Evolutionary conservation across 1,284 basidiomycete genomes (phyloP).

Genomic region (Waitea zeae): DNA sequence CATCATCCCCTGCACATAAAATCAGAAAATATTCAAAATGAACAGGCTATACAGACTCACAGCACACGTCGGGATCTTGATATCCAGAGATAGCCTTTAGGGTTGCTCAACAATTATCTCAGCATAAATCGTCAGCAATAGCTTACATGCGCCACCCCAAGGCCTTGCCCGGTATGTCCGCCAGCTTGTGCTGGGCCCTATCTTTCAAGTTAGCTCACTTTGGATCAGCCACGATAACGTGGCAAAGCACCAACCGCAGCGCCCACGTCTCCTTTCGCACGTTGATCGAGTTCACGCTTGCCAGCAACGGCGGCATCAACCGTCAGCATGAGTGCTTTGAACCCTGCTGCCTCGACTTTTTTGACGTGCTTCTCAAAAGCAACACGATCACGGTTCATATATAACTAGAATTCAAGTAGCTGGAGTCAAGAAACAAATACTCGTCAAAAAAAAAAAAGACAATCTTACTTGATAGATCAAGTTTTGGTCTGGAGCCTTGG

Average conservation of each 20-base stretch:
- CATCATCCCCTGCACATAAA: slow-evolving; percentile 35
- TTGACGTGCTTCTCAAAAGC: slow-evolving; percentile 59
- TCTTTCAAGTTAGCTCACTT: slow-evolving; percentile 16
- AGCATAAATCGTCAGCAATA: slow-evolving; percentile 46
- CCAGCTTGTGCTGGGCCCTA: too few species aligned
- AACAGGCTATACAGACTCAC: slow-evolving; percentile 13
- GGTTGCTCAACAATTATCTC: slow-evolving; percentile 38
- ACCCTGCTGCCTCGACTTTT: slow-evolving; percentile 55
- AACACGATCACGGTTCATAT: slow-evolving; percentile 63
- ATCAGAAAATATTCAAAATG: slow-evolving; percentile 3
- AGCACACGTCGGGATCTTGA: slow-evolving; percentile 59
- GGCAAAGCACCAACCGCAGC: too few species aligned
- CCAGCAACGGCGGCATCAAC: slow-evolving; percentile 81
- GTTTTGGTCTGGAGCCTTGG: too few species aligned
- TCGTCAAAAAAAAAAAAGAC: too few species aligned
- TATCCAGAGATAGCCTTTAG: too few species aligned
- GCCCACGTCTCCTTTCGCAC: too few species aligned
- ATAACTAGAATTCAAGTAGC: slow-evolving; percentile 73
- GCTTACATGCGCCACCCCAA: slow-evolving; percentile 16
- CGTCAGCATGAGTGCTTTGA: slow-evolving; percentile 80
- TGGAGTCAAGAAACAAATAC: too few species aligned
- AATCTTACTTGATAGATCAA: too few species aligned
- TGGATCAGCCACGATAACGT: slow-evolving; percentile 43
- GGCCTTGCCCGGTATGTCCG: too few species aligned
- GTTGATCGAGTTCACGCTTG: slow-evolving; percentile 45